A percentile compares a stretch with the other conserved stretches of the same genome.
Evolutionary conservation across 768 basidiomycete species (phyloP).

Genomic region (Lactarius indigo): DNA sequence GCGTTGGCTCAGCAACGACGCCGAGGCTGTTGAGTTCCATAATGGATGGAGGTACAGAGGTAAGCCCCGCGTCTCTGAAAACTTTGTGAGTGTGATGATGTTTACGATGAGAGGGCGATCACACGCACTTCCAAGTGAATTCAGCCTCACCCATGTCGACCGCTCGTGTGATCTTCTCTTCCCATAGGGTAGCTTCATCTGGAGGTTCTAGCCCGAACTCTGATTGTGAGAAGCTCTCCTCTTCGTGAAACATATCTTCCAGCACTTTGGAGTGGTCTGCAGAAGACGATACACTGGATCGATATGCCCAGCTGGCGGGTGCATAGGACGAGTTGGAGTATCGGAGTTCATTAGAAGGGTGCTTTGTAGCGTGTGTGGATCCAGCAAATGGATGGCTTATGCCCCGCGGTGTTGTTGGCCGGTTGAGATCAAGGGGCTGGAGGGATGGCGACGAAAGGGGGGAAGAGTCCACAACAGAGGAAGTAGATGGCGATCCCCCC

Average conservation of each 20-base stretch:
- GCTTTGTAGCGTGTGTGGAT: constrained; percentile 16
- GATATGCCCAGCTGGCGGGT: constrained; percentile 16
- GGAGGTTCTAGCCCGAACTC: constrained; percentile 6
- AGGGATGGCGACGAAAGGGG: constrained; percentile 17
- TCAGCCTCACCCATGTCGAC: constrained; percentile 18
- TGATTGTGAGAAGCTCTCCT: constrained; percentile 7
- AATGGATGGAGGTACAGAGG: constrained; percentile 13
- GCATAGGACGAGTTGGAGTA: constrained; percentile 18
- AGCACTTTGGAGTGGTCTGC: constrained; percentile 8
- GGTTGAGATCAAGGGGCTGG: constrained; percentile 18
- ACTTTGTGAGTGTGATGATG: neutral
- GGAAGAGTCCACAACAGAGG: constrained; percentile 17
- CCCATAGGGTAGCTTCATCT: constrained; percentile 18
- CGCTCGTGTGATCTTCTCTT: constrained; percentile 16
- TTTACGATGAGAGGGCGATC: neutral
- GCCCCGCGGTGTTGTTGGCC: constrained; percentile 10
- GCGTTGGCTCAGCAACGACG: constrained; percentile 5
- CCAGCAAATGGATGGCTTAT: constrained; percentile 18
- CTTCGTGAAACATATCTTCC: constrained; percentile 18
- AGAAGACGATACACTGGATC: constrained; percentile 2
- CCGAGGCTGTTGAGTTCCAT: constrained; percentile 20
- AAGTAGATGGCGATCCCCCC: constrained; percentile 13
- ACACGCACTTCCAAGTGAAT: constrained; percentile 20
- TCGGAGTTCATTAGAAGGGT: constrained; percentile 21
- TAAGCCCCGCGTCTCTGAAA: constrained; percentile 12